Evolutionary conservation across 257 asterid species (phyloP).

Genomic region (Nicotiana otophora): DNA sequence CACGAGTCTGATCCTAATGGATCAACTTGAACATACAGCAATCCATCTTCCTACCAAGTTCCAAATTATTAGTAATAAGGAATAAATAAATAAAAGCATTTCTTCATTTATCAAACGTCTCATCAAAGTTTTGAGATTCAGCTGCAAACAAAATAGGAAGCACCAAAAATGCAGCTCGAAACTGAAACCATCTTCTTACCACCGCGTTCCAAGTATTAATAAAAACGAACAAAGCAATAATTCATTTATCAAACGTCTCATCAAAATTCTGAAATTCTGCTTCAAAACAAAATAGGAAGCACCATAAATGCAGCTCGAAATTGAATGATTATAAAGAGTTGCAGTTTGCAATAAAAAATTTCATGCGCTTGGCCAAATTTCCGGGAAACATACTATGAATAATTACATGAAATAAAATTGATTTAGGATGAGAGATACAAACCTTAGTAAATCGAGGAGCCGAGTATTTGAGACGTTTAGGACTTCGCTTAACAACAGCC

Average conservation of each 20-base stretch:
- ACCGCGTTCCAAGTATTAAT: slow-evolving; percentile 1
- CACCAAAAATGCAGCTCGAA: not conserved
- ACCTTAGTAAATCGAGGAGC: slow-evolving; percentile 82
- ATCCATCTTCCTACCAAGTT: slow-evolving; percentile 45
- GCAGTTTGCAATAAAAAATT: not conserved
- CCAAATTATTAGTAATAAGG: not conserved
- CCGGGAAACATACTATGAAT: not conserved
- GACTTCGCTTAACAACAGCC: slow-evolving; percentile 68
- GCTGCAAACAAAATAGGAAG: not conserved
- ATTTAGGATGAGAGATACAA: not conserved
- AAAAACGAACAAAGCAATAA: not conserved
- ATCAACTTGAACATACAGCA: slow-evolving; percentile 72
- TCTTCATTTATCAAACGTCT: not conserved
- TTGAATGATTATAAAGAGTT: not conserved
- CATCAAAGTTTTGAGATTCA: not conserved
- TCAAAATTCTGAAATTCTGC: not conserved
- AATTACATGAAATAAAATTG: too few species aligned
- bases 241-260: not conserved
- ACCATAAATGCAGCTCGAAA: not conserved
- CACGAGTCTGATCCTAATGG: slow-evolving; percentile 75
- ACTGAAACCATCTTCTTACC: slow-evolving; percentile 38
- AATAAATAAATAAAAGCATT: not conserved
- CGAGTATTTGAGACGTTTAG: slow-evolving; percentile 86
- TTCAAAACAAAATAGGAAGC: not conserved
- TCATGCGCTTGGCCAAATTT: not conserved